Percentiles rank a stretch among this genome's conserved stretches.
These are phyloP conservation scores for Erigeron philadelphicus DNA, from an alignment of 140 eudicot species.

Conservation along the genomic window DNA sequence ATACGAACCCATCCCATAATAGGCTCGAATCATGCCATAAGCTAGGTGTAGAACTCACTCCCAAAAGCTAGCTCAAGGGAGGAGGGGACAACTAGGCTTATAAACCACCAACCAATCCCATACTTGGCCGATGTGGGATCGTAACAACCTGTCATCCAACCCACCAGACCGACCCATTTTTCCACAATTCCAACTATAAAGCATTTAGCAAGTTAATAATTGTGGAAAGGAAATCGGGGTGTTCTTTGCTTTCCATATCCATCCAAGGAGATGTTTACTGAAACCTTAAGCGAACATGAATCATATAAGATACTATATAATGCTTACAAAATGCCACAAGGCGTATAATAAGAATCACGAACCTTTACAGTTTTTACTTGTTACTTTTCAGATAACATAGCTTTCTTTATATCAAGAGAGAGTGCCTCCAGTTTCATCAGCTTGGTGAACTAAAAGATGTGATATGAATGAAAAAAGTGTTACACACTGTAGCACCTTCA, in stretches of 20 bases:
- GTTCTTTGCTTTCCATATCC: neutral
- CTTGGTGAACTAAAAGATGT: slow-evolving; percentile 59
- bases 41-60: too few relatives aligned
- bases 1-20: too few relatives aligned
- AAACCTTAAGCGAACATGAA: slow-evolving; percentile 9
- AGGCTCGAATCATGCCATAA: too few relatives aligned
- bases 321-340: slow-evolving; percentile 17
- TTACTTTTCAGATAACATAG: slow-evolving; percentile 25
- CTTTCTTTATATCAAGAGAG: slow-evolving; percentile 39
- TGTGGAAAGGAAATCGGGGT: slow-evolving; percentile 12
- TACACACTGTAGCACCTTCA: neutral
- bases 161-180: too few relatives aligned
- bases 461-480: neutral
- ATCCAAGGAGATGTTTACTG: neutral
- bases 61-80: too few relatives aligned
- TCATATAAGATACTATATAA: neutral
- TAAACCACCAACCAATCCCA: too few relatives aligned
- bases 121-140: too few relatives aligned
- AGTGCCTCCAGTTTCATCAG: slow-evolving; percentile 66
- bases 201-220: neutral
- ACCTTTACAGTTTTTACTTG: slow-evolving; percentile 29
- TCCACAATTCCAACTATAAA: neutral
- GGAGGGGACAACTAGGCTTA: too few relatives aligned
- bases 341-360: slow-evolving; percentile 13
- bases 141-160: too few relatives aligned